Evolutionary conservation across 768 basidiomycete genomes (phyloP).

Genomic region (Boletus subcaerulescens): DNA sequence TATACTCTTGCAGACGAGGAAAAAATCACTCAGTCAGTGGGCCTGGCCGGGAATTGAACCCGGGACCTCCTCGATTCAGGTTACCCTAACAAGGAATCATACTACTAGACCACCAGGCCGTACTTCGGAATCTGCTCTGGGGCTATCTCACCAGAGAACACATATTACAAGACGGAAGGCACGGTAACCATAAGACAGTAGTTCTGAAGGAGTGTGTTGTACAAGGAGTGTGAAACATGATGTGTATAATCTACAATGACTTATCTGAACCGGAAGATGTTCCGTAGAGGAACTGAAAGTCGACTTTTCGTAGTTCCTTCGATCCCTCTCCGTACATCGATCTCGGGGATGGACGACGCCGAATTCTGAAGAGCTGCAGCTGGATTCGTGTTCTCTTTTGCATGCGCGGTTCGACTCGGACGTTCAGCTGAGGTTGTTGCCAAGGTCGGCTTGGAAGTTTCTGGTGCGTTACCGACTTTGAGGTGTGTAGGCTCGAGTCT

Average conservation of each 20-base stretch:
- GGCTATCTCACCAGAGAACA: not conserved
- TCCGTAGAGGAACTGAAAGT: conserved; percentile 28
- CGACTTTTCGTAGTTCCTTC: conserved; percentile 27
- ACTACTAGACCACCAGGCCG: conserved; percentile 63
- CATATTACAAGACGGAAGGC: not conserved
- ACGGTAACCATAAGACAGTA: not conserved
- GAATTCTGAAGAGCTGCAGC: conserved; percentile 5
- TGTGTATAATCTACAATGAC: not conserved
- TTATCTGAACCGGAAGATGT: conserved; percentile 33
- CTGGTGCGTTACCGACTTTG: not conserved
- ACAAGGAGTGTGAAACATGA: conserved; percentile 9
- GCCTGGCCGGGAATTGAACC: conserved; percentile 60
- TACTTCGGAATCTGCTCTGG: accelerated
- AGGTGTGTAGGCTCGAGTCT: conserved; percentile 1
- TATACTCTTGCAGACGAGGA: too few relatives aligned
- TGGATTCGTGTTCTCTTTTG: conserved; percentile 14
- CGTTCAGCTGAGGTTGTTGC: conserved; percentile 9
- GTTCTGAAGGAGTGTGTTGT: conserved; percentile 7
- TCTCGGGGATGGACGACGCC: conserved; percentile 7
- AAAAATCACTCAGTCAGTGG: conserved; percentile 16
- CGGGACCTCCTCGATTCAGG: conserved; percentile 52
- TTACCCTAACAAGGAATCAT: conserved; percentile 63
- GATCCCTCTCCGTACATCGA: conserved; percentile 22
- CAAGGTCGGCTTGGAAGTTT: conserved; percentile 1
- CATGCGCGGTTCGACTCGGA: conserved; percentile 11